A percentile compares a stretch with the other conserved stretches of the same genome.
phyloP scores from a whole-genome alignment of 202 grass and related monocot species.

The Hordeum pubiflorum region DNA sequence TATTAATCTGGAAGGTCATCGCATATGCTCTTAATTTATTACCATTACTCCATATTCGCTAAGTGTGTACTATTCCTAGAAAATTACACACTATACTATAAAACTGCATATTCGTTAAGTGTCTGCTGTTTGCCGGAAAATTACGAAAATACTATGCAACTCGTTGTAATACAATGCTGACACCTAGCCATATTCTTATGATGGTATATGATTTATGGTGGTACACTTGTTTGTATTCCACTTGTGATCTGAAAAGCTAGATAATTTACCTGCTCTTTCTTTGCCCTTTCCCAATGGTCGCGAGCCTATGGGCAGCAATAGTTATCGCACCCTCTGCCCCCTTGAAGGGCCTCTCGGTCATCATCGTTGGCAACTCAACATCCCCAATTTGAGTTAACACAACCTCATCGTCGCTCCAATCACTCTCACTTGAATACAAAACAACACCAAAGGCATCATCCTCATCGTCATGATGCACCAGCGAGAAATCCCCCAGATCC shows the following conservation, averaged over 20 bases:
- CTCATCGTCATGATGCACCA: constrained; percentile 20
- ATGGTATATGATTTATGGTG: not conserved
- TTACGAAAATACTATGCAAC: not conserved
- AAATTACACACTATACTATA: not conserved
- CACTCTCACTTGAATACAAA: constrained; percentile 57
- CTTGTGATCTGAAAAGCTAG: constrained; percentile 12
- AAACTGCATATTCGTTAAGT: not conserved
- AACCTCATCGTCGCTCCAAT: constrained; percentile 63
- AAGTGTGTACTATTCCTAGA: not conserved
- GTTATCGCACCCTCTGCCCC: constrained; percentile 51
- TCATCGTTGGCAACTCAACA: constrained; percentile 43
- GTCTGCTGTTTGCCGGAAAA: not conserved
- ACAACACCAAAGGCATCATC: constrained; percentile 20
- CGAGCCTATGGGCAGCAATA: constrained; percentile 54
- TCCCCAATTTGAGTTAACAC: constrained; percentile 46
- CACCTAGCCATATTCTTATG: not conserved
- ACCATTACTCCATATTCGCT: not conserved
- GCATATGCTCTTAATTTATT: not conserved
- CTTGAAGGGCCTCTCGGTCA: constrained; percentile 34
- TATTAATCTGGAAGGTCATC: not conserved
- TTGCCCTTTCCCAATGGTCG: constrained; percentile 31
- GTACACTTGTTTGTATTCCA: not conserved
- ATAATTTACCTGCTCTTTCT: constrained; percentile 53
- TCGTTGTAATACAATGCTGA: not conserved
- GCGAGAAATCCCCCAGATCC: constrained; percentile 34